phyloP scores from a whole-genome alignment of 768 basidiomycete genomes.

The Hydnum rufescens region DNA sequence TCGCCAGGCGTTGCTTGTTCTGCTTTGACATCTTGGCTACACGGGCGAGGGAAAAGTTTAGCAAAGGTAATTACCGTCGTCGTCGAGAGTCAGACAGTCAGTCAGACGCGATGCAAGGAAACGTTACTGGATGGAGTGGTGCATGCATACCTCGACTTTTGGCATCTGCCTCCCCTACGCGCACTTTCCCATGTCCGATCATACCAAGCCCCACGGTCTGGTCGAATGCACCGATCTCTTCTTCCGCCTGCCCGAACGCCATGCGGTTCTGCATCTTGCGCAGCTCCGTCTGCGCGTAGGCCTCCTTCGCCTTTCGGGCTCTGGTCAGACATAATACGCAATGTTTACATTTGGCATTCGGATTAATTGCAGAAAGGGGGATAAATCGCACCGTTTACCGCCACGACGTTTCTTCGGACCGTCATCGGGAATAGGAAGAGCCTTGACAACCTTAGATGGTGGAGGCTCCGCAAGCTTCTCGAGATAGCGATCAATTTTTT shows the following conservation, averaged over 20 bases:
- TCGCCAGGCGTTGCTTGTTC: constrained; percentile 76
- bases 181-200: constrained; percentile 80
- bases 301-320: constrained; percentile 95
- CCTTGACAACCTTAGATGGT: constrained; percentile 81
- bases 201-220: constrained; percentile 97
- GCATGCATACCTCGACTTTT: constrained; percentile 63
- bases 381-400: constrained; percentile 55
- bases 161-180: constrained; percentile 70
- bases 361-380: background rate
- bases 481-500: constrained; percentile 84
- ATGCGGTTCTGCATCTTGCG: constrained; percentile 94
- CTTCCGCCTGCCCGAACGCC: constrained; percentile 86
- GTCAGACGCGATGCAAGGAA: background rate
- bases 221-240: constrained; percentile 91
- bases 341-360: too few relatives aligned
- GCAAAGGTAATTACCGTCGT: too few relatives aligned
- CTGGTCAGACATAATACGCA: constrained; percentile 21
- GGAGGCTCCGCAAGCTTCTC: constrained; percentile 86
- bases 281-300: constrained; percentile 89
- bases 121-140: background rate
- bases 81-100: background rate
- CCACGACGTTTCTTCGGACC: constrained; percentile 90
- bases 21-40: constrained; percentile 89
- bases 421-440: constrained; percentile 85
- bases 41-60: too few relatives aligned